Percentiles rank a stretch among this genome's conserved stretches.
Evolutionary conservation across 2,329 filamentous ascomycete genomes (phyloP).

Genomic region (Colletotrichum sp.): DNA sequence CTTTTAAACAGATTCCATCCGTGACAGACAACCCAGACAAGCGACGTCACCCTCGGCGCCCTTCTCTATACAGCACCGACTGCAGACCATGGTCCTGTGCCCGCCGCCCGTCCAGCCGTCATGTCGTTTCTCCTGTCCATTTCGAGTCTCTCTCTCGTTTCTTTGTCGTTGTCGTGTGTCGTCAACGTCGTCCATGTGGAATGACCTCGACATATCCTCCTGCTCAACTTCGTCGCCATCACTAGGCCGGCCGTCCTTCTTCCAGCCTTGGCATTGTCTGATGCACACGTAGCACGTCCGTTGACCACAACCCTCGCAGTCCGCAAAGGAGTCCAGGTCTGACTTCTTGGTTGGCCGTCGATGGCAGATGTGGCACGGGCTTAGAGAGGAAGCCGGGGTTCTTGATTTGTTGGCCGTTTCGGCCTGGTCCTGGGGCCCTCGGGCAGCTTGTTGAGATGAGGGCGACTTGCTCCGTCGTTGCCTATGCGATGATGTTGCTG

Average conservation of each 20-base stretch:
- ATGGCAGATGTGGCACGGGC: constrained; percentile 71
- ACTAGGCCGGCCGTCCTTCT: constrained; percentile 20
- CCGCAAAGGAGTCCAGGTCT: constrained; percentile 69
- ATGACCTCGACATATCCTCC: constrained; percentile 42
- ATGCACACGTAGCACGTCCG: constrained; percentile 75
- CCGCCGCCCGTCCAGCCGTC: constrained; percentile 44
- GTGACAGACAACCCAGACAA: constrained; percentile 66
- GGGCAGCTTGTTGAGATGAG: not conserved
- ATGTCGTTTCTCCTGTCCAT: not conserved
- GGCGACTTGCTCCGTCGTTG: constrained; percentile 7
- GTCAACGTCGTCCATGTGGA: constrained; percentile 56
- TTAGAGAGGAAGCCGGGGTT: constrained; percentile 36
- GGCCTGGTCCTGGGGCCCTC: not conserved
- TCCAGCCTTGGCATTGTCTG: constrained; percentile 62
- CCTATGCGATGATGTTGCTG: not conserved
- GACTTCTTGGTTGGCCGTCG: constrained; percentile 68
- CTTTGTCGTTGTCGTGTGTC: constrained; percentile 27
- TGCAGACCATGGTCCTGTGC: constrained; percentile 65
- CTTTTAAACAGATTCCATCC: constrained; percentile 42
- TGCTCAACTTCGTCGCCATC: constrained; percentile 12
- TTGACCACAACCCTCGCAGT: constrained; percentile 66
- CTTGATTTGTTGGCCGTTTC: not conserved
- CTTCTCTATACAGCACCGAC: constrained; percentile 70
- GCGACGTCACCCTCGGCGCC: constrained; percentile 69
- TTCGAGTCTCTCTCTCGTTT: not conserved